A percentile compares a stretch with the other conserved stretches of the same genome.
Evolutionary conservation across 139 green algal species (phyloP).

Genomic region (Coelastrella sp.): DNA sequence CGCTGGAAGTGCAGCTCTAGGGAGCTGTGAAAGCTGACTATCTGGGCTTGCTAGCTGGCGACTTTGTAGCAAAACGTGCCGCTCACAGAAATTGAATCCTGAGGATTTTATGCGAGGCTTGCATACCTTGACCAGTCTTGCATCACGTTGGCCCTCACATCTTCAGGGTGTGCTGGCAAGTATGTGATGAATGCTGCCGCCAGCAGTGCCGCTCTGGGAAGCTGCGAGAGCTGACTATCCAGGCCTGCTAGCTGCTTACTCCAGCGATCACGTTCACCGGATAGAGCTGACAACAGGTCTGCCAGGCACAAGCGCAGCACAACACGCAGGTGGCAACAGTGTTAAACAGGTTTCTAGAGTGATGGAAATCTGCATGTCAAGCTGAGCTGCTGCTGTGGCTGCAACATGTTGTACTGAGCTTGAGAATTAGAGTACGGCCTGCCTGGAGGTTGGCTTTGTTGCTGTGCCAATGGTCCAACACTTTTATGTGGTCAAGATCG

Average conservation of each 20-base stretch:
- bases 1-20: no score
- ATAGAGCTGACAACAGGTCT: conserved; percentile 81
- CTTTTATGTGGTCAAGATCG: no score
- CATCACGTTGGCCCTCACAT: conserved; percentile 49
- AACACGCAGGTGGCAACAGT: neutral
- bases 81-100: neutral
- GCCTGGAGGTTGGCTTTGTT: no score
- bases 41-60: neutral
- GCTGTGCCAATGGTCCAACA: no score
- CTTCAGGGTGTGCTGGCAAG: conserved; percentile 70
- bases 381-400: neutral
- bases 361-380: neutral
- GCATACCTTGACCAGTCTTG: conserved; percentile 28
- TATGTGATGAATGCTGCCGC: conserved; percentile 79
- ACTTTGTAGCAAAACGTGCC: neutral
- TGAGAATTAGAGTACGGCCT: no score
- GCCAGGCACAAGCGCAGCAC: conserved; percentile 7
- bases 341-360: neutral
- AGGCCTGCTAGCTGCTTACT: conserved; percentile 63
- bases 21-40: no score
- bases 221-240: conserved; percentile 54
- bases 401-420: neutral
- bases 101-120: no score
- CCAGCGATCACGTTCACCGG: conserved; percentile 83
- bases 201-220: conserved; percentile 69